Conservation (phyloP, 257 asterid genomes). For the Solanum neorickii region DNA sequence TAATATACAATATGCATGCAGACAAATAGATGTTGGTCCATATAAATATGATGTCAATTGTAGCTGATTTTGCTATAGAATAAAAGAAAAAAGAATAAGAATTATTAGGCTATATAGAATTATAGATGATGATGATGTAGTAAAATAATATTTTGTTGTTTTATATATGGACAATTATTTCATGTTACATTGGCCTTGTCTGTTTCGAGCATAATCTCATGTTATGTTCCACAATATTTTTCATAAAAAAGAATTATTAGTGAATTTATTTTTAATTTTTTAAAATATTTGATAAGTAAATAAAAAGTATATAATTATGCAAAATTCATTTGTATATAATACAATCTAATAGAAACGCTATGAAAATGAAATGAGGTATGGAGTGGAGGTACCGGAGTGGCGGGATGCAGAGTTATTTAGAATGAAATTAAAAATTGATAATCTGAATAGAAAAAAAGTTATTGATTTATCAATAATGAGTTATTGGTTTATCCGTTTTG, state of each 20-base stretch:
- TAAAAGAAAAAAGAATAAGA: not conserved
- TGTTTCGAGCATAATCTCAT: not conserved
- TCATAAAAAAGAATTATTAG: not conserved
- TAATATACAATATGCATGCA: not conserved
- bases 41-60: not conserved
- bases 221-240: not conserved
- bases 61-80: not conserved
- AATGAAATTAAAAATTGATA: too few relatives aligned
- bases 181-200: not conserved
- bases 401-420: too few relatives aligned
- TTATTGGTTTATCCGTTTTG: too few relatives aligned
- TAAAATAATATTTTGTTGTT: not conserved
- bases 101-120: not conserved
- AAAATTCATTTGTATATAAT: too few relatives aligned
- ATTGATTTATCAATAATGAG: too few relatives aligned
- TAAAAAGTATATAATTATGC: too few relatives aligned
- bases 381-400: not conserved
- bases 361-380: not conserved
- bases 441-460: too few relatives aligned
- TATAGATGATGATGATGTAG: not conserved
- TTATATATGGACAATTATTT: not conserved
- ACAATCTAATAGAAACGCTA: not conserved
- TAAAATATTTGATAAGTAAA: not conserved
- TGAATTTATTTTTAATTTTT: not conserved
- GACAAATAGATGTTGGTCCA: not conserved